These are phyloP conservation scores for Drechslerella stenobrocha DNA, from an alignment of 2,329 filamentous ascomycete species.

Conservation along the genomic window DNA sequence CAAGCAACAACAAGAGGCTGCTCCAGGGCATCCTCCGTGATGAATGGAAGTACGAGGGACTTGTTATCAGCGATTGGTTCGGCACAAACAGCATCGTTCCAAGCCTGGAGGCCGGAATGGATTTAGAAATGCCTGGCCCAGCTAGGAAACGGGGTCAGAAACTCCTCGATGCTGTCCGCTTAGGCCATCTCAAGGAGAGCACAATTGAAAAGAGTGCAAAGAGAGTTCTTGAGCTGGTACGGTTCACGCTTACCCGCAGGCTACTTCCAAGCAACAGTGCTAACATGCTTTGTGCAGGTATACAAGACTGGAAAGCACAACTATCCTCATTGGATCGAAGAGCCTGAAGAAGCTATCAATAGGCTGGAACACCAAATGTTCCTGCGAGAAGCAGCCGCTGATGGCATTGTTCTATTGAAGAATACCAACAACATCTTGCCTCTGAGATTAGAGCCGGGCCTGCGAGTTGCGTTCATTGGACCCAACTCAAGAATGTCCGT, in stretches of 20 bases:
- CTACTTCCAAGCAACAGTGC: no score
- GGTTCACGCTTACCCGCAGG: slow-evolving; percentile 6
- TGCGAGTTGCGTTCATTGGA: slow-evolving; percentile 61
- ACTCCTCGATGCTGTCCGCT: slow-evolving; percentile 53
- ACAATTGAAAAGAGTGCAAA: slow-evolving; percentile 53
- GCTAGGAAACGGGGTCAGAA: slow-evolving; percentile 53
- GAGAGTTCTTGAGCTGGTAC: slow-evolving; percentile 54
- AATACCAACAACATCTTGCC: slow-evolving; percentile 69
- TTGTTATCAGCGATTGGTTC: slow-evolving; percentile 66
- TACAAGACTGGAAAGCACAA: slow-evolving; percentile 53
- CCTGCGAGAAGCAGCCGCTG: slow-evolving; percentile 67
- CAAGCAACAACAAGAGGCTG: slow-evolving; percentile 62
- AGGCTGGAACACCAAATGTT: slow-evolving; percentile 57
- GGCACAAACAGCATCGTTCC: slow-evolving; percentile 53
- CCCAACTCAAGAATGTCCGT: slow-evolving; percentile 60
- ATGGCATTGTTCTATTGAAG: slow-evolving; percentile 73
- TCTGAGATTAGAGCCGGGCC: slow-evolving; percentile 59
- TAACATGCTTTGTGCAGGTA: slow-evolving; percentile 18
- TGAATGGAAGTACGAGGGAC: slow-evolving; percentile 64
- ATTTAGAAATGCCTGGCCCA: slow-evolving; percentile 57
- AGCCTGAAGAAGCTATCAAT: slow-evolving; percentile 51
- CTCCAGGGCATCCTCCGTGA: slow-evolving; percentile 61
- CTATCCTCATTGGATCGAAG: slow-evolving; percentile 51
- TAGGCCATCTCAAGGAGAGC: slow-evolving; percentile 52
- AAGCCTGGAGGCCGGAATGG: slow-evolving; percentile 53